Evolutionary conservation across 2,329 filamentous ascomycete species (phyloP).

Genomic region (Iodosphaeria phyllophila): DNA sequence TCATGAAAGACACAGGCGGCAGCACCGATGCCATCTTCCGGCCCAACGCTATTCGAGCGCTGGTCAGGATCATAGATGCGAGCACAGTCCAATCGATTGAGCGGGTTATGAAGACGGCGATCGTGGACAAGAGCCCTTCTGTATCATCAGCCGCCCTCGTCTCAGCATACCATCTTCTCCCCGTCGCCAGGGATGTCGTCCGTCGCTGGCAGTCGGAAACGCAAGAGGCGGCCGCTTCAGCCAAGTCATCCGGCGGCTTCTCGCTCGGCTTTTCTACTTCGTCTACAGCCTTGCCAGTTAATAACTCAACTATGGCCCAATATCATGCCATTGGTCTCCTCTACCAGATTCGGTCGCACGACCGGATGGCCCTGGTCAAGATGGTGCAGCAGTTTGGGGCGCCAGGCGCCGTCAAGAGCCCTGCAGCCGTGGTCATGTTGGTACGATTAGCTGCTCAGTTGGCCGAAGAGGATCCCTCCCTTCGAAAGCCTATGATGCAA

Average conservation of each 20-base stretch:
- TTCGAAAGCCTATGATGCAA: slow-evolving; percentile 93
- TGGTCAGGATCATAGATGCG: slow-evolving; percentile 93
- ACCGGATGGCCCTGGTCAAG: slow-evolving; percentile 96
- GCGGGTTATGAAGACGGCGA: slow-evolving; percentile 95
- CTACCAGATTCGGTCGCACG: slow-evolving; percentile 94
- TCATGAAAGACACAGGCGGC: slow-evolving; percentile 98
- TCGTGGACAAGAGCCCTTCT: slow-evolving; percentile 96
- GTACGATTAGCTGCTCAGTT: slow-evolving; percentile 85
- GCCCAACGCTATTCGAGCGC: slow-evolving; percentile 85
- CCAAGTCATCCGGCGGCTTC: slow-evolving; percentile 79
- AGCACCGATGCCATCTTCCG: slow-evolving; percentile 87
- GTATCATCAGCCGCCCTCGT: slow-evolving; percentile 92
- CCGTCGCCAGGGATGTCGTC: slow-evolving; percentile 88
- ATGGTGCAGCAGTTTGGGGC: slow-evolving; percentile 99
- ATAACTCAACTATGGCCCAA: slow-evolving; percentile 93
- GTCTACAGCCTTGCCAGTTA: slow-evolving; percentile 56
- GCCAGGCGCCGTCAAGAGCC: slow-evolving; percentile 83
- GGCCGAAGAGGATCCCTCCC: slow-evolving; percentile 75
- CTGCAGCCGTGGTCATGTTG: slow-evolving; percentile 78
- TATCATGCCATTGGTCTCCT: slow-evolving; percentile 95
- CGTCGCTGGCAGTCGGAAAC: slow-evolving; percentile 97
- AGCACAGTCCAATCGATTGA: slow-evolving; percentile 96
- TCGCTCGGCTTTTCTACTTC: slow-evolving; percentile 77
- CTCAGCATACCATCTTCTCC: slow-evolving; percentile 93
- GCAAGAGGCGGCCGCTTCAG: slow-evolving; percentile 81